Evolutionary conservation across 805 yeast species (phyloP), one percentile per base, ranked within the genome.

Genomic region (Starmerella riodocensis): DNA sequence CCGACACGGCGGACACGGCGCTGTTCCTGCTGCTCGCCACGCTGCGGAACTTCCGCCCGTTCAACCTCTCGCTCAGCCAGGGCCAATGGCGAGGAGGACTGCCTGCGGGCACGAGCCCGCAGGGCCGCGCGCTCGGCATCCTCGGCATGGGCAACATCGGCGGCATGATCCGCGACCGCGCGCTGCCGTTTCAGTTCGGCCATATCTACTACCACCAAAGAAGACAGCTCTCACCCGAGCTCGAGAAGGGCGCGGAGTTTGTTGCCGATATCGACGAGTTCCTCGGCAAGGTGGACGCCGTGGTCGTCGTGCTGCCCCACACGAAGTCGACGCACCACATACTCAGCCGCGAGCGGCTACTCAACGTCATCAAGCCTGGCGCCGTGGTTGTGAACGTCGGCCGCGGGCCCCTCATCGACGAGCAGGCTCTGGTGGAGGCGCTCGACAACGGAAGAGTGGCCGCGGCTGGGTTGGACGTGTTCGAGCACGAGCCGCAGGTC

Each of bases 311-410:
- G 52, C 66, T 85, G 36, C 96, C 95, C 29, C 69, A 83, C 57
- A 84, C 80, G 58, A 53, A 70, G 14, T 55, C 70, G 28, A 85
- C 96, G 1, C 71, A 64, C 42, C 93, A 85, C 56, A 64, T 74
- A 33, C 66, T 85, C 55, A 69, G 78, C 59, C 68, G 63, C 34
- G 75, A 67, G 11, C 64, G 75, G 2, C 67, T 85, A 39, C 54
- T 60, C 19, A 71, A 76, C 58, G 34, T 31, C 4, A 75, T 80
- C 81, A 85, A 85, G 59, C 73, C 74, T 42, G 91, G 85, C 29
- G 85, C 76, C 25, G 73, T 80, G 13, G 61, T 77, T 21, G 76
- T 83, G 29, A 85, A 85, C 61, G 83, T 93, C 11, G 91, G 94
- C 5, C 71, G 96, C 53, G 96, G 96, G 16, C 78, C 88, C 3